These are phyloP conservation scores for Plenodomus tracheiphilus DNA, from an alignment of 2,329 filamentous ascomycete genomes.

Conservation along the genomic window DNA sequence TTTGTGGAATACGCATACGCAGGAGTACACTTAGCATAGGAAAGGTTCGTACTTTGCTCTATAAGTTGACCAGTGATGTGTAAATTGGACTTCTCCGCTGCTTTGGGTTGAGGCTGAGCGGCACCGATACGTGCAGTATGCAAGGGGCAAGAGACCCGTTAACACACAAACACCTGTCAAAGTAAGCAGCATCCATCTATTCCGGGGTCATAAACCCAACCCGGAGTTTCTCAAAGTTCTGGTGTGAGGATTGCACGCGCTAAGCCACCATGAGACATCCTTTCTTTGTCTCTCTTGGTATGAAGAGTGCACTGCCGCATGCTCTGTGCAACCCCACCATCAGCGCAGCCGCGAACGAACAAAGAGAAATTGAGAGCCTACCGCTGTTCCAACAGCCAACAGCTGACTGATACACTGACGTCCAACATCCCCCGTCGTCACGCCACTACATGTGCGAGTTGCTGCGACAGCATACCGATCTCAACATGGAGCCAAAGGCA, in stretches of 20 bases:
- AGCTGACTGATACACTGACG: neutral
- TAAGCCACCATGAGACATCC: neutral
- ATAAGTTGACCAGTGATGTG: no score
- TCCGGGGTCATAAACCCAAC: neutral
- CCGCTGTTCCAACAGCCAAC: neutral
- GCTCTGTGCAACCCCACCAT: conserved; percentile 3
- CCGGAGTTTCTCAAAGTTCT: neutral
- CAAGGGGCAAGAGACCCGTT: conserved; percentile 4
- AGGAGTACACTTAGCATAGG: no score
- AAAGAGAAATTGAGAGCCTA: neutral
- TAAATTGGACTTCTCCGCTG: neutral
- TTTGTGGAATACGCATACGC: no score
- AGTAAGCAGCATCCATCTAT: neutral
- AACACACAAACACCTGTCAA: neutral
- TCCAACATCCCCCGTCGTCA: neutral
- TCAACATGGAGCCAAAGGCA: conserved; percentile 10
- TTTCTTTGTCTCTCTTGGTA: conserved; percentile 10
- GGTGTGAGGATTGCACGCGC: neutral
- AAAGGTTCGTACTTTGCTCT: no score
- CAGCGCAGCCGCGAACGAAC: neutral
- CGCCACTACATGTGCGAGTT: neutral
- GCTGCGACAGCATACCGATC: neutral
- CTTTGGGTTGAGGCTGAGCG: neutral
- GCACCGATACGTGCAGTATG: neutral
- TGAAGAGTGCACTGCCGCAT: neutral